Evolutionary conservation across 805 yeast genomes (phyloP), one percentile per base, ranked within the genome.

Genomic region (Torulaspora delbrueckii): DNA sequence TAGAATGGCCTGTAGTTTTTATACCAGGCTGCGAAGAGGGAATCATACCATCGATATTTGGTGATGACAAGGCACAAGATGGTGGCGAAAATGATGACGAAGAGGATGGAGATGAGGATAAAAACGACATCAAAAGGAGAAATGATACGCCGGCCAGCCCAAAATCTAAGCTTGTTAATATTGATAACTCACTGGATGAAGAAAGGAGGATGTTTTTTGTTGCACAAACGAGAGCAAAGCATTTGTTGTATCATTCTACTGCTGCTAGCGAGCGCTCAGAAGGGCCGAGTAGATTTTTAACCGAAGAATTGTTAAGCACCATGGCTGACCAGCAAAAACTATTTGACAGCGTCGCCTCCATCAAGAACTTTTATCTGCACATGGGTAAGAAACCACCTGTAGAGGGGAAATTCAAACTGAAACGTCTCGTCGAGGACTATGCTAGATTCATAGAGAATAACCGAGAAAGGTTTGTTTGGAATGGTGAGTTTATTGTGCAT

Each of bases 1-100:
- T 90, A 2, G 99, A 91, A 61, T 91, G 98, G 97, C 91, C 96
- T 0, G 78, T 86, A 10, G 97, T 91, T 0, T 86, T 87, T 59
- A 76, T 87, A 9, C 88, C 95, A 0, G 84, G 86, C 0, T 66
- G 86, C 13, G 71, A 76, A 26, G 86, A 84, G 38, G 83, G 84
- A 1, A 63, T 77, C 10, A 66, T 86, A 9, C 96, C 96, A 0
- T 78, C 82, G 3, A 56, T 63, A 2, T 75, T 74, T 57, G 78
- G 78, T 0, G 52, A 66, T n/a, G 57, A 59, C 27, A 52, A 50
- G 5, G 63, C 57, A 0, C 64, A 60, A 22, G 51, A 59, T 22
- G 54, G 58, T 31, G 58, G 53, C 18, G 46, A 49, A 19, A 47
- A 51, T 13, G 58, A 57, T 12, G 66, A 62, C 12, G 68, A 19